Conservation (phyloP, 108 stramenopile genomes). For the Nitzschia putrida region DNA sequence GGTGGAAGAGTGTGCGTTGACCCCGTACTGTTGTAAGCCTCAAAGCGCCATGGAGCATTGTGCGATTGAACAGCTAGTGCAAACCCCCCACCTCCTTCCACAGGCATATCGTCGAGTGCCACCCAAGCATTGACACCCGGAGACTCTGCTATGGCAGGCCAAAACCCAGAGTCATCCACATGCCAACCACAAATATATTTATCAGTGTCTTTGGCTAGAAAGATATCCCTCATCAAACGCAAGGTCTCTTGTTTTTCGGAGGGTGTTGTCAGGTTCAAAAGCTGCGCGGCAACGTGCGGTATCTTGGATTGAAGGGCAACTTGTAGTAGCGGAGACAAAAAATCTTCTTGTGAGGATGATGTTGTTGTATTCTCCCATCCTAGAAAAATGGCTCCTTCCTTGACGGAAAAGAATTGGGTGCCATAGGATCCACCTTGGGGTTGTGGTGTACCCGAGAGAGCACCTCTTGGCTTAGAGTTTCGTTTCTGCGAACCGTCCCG, state of each 20-base stretch:
- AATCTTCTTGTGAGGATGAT: conserved; percentile 6
- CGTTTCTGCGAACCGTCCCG: conserved; percentile 25
- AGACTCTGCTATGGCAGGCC: conserved; percentile 67
- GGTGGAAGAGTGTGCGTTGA: conserved; percentile 58
- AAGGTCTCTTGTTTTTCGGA: conserved; percentile 28
- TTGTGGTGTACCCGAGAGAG: conserved; percentile 20
- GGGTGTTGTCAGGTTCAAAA: conserved; percentile 14
- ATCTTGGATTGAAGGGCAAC: conserved; percentile 41
- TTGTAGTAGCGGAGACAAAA: no score
- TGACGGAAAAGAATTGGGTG: conserved; percentile 66
- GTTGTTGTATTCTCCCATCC: conserved; percentile 17
- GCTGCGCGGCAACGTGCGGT: conserved; percentile 35
- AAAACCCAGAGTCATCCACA: conserved; percentile 82
- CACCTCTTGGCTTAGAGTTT: conserved; percentile 8
- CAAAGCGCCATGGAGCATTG: conserved; percentile 57
- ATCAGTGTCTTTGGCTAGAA: conserved; percentile 73
- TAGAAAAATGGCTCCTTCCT: conserved; percentile 61
- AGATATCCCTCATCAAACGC: conserved; percentile 55
- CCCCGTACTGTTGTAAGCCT: conserved; percentile 67
- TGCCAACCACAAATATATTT: conserved; percentile 82
- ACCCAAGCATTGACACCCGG: conserved; percentile 84
- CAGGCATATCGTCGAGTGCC: conserved; percentile 77
- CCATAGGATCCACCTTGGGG: conserved; percentile 22
- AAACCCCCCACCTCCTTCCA: conserved; percentile 62
- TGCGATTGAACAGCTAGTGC: conserved; percentile 78